Conservation (phyloP, 768 basidiomycete species). For the Mycena kentingensis region DNA sequence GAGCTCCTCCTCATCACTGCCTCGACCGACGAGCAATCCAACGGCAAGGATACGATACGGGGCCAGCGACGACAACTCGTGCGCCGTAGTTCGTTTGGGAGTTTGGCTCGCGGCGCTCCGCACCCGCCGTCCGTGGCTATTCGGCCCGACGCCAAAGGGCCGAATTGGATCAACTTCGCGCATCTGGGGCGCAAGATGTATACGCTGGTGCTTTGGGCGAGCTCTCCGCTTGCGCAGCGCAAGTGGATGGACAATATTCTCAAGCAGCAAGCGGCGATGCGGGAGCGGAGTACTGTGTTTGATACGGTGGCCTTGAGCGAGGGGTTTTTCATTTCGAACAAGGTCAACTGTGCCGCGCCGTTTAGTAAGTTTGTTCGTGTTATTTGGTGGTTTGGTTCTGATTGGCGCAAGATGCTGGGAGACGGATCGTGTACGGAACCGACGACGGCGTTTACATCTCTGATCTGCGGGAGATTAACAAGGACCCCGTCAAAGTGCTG, state of each 20-base stretch:
- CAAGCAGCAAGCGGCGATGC: constrained; percentile 84
- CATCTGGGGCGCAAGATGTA: constrained; percentile 94
- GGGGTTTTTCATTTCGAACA: constrained; percentile 85
- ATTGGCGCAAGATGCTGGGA: constrained; percentile 62
- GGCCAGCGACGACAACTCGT: constrained; percentile 41
- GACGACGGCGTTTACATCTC: constrained; percentile 97
- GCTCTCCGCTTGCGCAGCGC: constrained; percentile 77
- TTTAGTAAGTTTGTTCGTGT: constrained; percentile 61
- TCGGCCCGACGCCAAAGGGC: constrained; percentile 72
- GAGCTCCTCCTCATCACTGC: constrained; percentile 86
- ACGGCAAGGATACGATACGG: constrained; percentile 37
- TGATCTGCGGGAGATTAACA: constrained; percentile 73
- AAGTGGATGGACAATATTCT: constrained; percentile 94
- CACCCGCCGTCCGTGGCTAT: constrained; percentile 47
- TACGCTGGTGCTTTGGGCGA: constrained; percentile 88
- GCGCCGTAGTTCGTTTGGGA: constrained; percentile 21
- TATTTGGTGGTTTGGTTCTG: constrained; percentile 9
- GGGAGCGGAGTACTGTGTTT: constrained; percentile 84
- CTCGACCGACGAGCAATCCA: constrained; percentile 57
- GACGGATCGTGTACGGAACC: constrained; percentile 92
- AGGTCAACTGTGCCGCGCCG: constrained; percentile 89
- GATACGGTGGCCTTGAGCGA: constrained; percentile 84
- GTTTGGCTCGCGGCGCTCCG: constrained; percentile 13
- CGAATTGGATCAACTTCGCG: constrained; percentile 89
- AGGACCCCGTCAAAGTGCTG: constrained; percentile 88